These are phyloP conservation scores for Verticillium dahliae DNA, from an alignment of 2,329 filamentous ascomycete genomes.

Conservation along the genomic window DNA sequence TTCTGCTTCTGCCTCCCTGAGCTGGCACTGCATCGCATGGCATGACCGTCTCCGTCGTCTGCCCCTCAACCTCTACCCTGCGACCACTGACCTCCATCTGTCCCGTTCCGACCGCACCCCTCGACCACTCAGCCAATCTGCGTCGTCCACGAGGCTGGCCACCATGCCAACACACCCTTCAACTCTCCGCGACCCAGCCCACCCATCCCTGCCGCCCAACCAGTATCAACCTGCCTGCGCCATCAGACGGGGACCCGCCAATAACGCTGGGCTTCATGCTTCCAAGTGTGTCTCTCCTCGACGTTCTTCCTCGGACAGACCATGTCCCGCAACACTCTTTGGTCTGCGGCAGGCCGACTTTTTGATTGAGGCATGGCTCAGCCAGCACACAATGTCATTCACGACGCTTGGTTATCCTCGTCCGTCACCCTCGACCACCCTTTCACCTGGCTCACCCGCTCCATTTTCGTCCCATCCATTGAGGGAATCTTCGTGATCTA, in stretches of 20 bases:
- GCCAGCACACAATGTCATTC: not conserved
- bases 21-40: constrained; percentile 5
- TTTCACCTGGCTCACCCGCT: not conserved
- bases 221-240: constrained; percentile 3
- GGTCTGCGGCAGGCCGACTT: not conserved
- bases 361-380: not conserved
- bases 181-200: constrained; percentile 4
- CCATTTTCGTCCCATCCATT: not conserved
- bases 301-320: not conserved
- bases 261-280: not conserved
- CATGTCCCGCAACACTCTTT: not conserved
- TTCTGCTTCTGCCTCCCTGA: not conserved
- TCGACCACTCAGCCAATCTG: constrained; percentile 11
- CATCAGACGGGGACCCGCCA: not conserved
- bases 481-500: not conserved
- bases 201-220: constrained; percentile 6
- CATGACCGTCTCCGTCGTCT: not conserved
- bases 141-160: constrained; percentile 13
- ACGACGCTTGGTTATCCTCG: not conserved
- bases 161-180: constrained; percentile 13
- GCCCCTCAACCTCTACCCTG: not conserved
- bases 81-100: constrained; percentile 1
- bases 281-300: not conserved
- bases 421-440: not conserved
- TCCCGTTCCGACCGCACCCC: constrained; percentile 3